A percentile compares a stretch with the other conserved stretches of the same genome.
These are phyloP conservation scores for Rhizopogon roseolus DNA, from an alignment of 768 basidiomycete species.

Conservation along the genomic window DNA sequence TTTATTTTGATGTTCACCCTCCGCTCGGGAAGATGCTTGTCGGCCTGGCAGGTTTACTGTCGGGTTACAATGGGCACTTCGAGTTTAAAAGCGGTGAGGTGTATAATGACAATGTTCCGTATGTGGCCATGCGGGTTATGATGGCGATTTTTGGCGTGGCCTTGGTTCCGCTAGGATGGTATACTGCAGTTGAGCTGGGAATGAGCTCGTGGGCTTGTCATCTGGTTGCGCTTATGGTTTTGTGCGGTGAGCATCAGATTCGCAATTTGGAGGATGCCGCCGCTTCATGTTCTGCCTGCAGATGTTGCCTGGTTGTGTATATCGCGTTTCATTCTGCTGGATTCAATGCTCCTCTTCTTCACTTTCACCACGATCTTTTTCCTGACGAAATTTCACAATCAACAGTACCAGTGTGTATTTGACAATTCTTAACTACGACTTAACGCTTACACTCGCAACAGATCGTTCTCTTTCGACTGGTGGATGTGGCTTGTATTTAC, in stretches of 20 bases:
- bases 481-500: conserved; percentile 94
- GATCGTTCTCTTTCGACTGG: conserved; percentile 95
- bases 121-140: conserved; percentile 92
- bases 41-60: conserved; percentile 83
- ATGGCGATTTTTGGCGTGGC: conserved; percentile 91
- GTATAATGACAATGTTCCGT: conserved; percentile 85
- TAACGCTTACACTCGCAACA: conserved; percentile 23
- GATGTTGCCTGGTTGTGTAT: conserved; percentile 97
- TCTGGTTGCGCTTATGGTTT: conserved; percentile 89
- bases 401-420: conserved; percentile 79
- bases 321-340: conserved; percentile 94
- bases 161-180: conserved; percentile 96
- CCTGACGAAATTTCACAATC: conserved; percentile 94
- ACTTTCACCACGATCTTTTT: conserved; percentile 96
- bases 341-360: conserved; percentile 99
- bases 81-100: conserved; percentile 90
- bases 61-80: conserved; percentile 88
- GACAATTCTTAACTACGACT: not conserved
- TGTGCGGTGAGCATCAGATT: conserved; percentile 60
- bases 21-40: conserved; percentile 99
- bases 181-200: conserved; percentile 89
- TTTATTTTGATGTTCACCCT: conserved; percentile 99
- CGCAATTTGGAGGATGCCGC: not conserved
- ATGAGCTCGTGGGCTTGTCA: conserved; percentile 90
- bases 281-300: conserved; percentile 24